Percentiles rank a stretch among this genome's conserved stretches.
Conservation (phyloP, 805 yeast genomes). For the Lipomyces yamadae region DNA sequence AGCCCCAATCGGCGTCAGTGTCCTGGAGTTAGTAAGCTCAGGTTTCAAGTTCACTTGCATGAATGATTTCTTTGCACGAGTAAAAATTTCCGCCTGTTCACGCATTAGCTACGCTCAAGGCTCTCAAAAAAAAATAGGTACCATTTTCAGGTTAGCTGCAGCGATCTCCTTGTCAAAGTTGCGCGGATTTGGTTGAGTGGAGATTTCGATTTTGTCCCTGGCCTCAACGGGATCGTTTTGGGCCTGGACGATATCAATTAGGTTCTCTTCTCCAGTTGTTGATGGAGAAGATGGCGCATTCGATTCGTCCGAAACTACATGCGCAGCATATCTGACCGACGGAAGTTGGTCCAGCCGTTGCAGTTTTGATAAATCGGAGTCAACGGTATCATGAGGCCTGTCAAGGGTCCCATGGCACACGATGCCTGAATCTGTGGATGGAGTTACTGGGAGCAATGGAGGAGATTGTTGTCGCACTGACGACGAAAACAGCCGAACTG, state of each 20-base stretch:
- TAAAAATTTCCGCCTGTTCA: not conserved
- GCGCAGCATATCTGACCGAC: not conserved
- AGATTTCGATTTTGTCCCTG: not conserved
- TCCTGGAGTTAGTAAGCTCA: not conserved
- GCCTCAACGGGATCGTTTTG: not conserved
- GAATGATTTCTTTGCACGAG: not conserved
- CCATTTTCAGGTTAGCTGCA: not conserved
- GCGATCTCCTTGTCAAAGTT: not conserved
- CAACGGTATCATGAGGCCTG: not conserved
- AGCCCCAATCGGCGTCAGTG: not conserved
- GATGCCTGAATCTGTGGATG: not conserved
- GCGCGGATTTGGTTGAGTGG: not conserved
- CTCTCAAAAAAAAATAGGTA: not conserved
- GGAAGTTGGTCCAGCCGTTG: not conserved
- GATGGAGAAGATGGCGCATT: not conserved
- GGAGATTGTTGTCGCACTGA: not conserved
- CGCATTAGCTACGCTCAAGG: not conserved
- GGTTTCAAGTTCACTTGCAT: not conserved
- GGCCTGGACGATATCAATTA: not conserved
- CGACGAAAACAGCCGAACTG: not conserved
- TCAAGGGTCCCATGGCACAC: not conserved
- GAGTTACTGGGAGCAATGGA: not conserved
- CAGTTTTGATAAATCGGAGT: not conserved
- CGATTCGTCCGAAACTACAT: not conserved
- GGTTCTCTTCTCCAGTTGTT: not conserved